phyloP scores from a whole-genome alignment of 164 flowering plant species.

The Pachysandra terminalis region DNA sequence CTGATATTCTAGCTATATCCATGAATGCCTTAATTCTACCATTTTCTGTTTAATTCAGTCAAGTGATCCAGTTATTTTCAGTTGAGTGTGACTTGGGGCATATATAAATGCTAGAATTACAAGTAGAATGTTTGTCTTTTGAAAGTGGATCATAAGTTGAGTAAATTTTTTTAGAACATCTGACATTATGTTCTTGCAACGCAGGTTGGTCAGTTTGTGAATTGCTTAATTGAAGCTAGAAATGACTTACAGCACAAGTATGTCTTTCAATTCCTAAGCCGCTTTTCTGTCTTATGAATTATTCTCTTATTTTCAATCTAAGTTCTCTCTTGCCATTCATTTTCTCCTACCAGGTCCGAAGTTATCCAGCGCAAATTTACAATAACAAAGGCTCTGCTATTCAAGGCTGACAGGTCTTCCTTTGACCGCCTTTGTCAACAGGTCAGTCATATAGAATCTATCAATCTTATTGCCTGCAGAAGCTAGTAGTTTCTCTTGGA shows the following conservation, averaged over 20 bases:
- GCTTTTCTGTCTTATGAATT: not conserved
- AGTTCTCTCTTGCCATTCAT: not conserved
- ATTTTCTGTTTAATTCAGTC: not conserved
- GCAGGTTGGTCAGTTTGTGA: slow-evolving; percentile 83
- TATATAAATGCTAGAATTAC: too few species aligned
- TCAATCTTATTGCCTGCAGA: not conserved
- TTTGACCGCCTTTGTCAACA: slow-evolving; percentile 76
- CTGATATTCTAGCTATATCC: not conserved
- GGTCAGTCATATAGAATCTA: slow-evolving; percentile 32
- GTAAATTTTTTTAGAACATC: not conserved
- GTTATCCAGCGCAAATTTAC: slow-evolving; percentile 62
- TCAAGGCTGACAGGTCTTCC: slow-evolving; percentile 79
- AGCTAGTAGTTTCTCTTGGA: not conserved
- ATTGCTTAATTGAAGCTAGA: slow-evolving; percentile 71
- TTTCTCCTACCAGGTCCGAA: slow-evolving; percentile 51
- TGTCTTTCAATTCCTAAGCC: slow-evolving; percentile 13
- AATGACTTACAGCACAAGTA: slow-evolving; percentile 77
- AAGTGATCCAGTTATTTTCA: not conserved
- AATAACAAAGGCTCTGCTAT: slow-evolving; percentile 65
- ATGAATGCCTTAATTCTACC: not conserved
- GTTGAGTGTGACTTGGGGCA: not conserved
- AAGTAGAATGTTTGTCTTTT: not conserved
- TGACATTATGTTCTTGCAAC: slow-evolving; percentile 1
- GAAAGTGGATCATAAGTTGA: not conserved
- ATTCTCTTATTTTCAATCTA: not conserved